These are phyloP conservation scores for Trypanosoma boissoni DNA, from an alignment of 208 protist species.

Conservation along the genomic window DNA sequence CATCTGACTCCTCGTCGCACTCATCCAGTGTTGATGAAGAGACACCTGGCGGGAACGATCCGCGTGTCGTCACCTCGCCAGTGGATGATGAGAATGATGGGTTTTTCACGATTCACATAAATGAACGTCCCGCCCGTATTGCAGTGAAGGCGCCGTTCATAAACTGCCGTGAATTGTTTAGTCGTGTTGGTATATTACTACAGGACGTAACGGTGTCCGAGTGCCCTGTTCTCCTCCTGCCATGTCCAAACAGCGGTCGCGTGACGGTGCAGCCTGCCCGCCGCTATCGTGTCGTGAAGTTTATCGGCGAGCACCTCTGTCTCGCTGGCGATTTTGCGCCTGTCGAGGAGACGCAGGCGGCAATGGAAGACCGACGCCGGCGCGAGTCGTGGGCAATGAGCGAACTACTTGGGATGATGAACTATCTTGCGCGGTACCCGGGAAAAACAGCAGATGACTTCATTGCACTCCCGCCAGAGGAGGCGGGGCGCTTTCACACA, in stretches of 20 bases:
- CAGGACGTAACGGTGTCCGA: conserved; percentile 21
- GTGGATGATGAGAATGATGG: not conserved
- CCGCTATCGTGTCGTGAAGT: conserved; percentile 59
- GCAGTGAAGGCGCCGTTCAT: conserved; percentile 21
- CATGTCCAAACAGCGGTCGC: conserved; percentile 40
- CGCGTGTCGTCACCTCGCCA: too few species aligned
- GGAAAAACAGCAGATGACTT: conserved; percentile 7
- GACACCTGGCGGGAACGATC: not conserved
- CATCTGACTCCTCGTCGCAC: not conserved
- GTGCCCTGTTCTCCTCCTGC: conserved; percentile 45
- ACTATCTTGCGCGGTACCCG: conserved; percentile 2
- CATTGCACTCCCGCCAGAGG: conserved; percentile 5
- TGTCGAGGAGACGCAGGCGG: not conserved
- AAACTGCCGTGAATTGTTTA: conserved; percentile 20
- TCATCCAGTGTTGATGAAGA: not conserved
- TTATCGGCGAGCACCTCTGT: conserved; percentile 61
- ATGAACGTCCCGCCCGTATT: conserved; percentile 12
- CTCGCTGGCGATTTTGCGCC: conserved; percentile 24
- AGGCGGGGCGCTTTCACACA: conserved; percentile 8
- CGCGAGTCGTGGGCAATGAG: conserved; percentile 16
- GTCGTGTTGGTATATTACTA: conserved; percentile 21
- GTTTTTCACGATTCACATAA: conserved; percentile 28
- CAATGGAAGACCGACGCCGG: not conserved
- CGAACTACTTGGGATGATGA: conserved; percentile 16
- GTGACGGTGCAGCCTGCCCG: conserved; percentile 41